Conservation (phyloP, 176 grass and related monocot species). For the Hordeum vulgare region DNA sequence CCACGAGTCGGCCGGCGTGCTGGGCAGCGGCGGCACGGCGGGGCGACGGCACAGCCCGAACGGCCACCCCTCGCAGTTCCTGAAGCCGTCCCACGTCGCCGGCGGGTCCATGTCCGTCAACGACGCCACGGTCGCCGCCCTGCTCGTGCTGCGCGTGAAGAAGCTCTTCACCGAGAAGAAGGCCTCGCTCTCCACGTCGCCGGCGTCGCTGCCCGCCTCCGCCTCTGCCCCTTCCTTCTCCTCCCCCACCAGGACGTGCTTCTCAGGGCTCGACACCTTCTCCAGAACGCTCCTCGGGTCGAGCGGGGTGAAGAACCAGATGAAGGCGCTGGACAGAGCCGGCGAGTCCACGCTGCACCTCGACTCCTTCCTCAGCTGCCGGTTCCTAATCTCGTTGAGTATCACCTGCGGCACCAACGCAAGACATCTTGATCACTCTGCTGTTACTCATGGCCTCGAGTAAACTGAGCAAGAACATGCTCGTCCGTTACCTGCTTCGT, state of each 20-base stretch:
- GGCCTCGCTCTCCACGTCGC: conserved; percentile 45
- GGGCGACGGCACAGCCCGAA: conserved; percentile 76
- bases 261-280: conserved; percentile 13
- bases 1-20: conserved; percentile 72
- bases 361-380: conserved; percentile 45
- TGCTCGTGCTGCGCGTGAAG: conserved; percentile 72
- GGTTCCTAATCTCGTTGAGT: conserved; percentile 67
- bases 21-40: conserved; percentile 66
- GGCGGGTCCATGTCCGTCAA: conserved; percentile 27
- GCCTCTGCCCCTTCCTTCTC: background rate
- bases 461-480: background rate
- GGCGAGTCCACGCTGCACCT: conserved; percentile 32
- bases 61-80: conserved; percentile 84
- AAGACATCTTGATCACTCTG: background rate
- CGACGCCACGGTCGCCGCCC: conserved; percentile 38
- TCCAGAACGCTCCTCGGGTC: conserved; percentile 24
- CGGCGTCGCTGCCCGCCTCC: background rate
- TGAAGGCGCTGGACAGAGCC: conserved; percentile 19
- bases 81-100: conserved; percentile 48
- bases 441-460: background rate
- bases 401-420: conserved; percentile 40
- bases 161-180: conserved; percentile 91
- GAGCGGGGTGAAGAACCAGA: conserved; percentile 46
- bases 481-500: conserved; percentile 34
- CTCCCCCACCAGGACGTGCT: background rate